A percentile compares a stretch with the other conserved stretches of the same genome.
phyloP scores from a whole-genome alignment of 768 basidiomycete genomes.

The Termitomyces titanicus region DNA sequence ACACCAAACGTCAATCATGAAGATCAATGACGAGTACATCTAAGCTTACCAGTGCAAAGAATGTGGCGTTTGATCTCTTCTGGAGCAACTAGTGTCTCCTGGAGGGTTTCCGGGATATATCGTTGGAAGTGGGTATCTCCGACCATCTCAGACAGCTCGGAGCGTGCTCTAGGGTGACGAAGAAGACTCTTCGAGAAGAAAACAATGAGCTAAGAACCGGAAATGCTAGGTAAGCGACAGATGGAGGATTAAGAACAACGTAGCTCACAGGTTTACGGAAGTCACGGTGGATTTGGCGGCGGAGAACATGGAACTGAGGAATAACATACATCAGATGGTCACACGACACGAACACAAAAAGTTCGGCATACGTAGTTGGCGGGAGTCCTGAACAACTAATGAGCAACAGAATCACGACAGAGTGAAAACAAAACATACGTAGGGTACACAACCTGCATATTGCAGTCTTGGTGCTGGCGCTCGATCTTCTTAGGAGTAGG shows the following conservation, averaged over 20 bases:
- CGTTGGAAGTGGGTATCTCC: constrained; percentile 91
- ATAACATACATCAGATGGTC: constrained; percentile 1
- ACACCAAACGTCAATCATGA: constrained; percentile 1
- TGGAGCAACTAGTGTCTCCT: constrained; percentile 67
- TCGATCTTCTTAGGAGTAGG: constrained; percentile 87
- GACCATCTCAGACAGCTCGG: constrained; percentile 82
- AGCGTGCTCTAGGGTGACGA: constrained; percentile 91
- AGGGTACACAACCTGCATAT: constrained; percentile 98
- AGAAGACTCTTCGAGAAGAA: constrained; percentile 98
- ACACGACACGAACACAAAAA: not conserved
- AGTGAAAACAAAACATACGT: constrained; percentile 52
- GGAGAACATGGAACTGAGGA: constrained; percentile 87
- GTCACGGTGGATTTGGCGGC: constrained; percentile 95
- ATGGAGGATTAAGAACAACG: constrained; percentile 15
- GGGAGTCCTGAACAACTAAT: constrained; percentile 58
- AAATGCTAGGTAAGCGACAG: not conserved
- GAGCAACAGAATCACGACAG: constrained; percentile 9
- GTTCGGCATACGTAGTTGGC: constrained; percentile 77
- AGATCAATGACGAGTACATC: not conserved
- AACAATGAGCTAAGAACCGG: constrained; percentile 60
- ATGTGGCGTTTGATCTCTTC: constrained; percentile 92
- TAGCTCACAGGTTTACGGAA: constrained; percentile 88
- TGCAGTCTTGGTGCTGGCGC: constrained; percentile 97
- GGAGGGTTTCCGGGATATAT: constrained; percentile 83
- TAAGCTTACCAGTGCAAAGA: constrained; percentile 67